Percentiles rank a stretch among this genome's conserved stretches.
Evolutionary conservation across 257 asterid genomes (phyloP).

Genomic region (Solanum gracilifrons): DNA sequence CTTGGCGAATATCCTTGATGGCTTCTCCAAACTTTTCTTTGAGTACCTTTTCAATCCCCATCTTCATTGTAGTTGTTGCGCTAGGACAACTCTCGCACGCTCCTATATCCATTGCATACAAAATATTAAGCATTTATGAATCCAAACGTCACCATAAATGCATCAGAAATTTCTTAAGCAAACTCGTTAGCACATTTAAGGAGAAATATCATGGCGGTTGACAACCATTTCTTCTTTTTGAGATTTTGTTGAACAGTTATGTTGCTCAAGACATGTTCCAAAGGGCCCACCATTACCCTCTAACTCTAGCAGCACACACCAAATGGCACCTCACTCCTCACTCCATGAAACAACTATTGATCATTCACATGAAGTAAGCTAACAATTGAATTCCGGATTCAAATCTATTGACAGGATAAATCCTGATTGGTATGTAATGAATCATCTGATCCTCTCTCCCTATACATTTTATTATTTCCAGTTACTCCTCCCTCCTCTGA

Average conservation of each 20-base stretch:
- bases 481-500: too few relatives aligned
- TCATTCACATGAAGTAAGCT: not conserved
- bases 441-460: not conserved
- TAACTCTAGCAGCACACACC: not conserved
- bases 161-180: not conserved
- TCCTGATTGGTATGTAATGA: not conserved
- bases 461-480: too few relatives aligned
- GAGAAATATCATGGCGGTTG: not conserved
- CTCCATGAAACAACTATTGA: not conserved
- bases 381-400: not conserved
- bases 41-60: constrained; percentile 85
- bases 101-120: constrained; percentile 23
- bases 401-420: not conserved
- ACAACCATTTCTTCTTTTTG: not conserved
- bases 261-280: not conserved
- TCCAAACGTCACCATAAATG: not conserved
- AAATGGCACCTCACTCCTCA: not conserved
- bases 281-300: not conserved
- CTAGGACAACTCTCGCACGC: constrained; percentile 91
- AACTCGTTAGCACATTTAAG: not conserved
- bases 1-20: constrained; percentile 70
- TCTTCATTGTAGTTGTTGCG: constrained; percentile 83
- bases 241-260: not conserved
- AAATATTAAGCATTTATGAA: not conserved
- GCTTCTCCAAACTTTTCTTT: constrained; percentile 87